These are phyloP conservation scores for Rutidosis leptorrhynchoides DNA, from an alignment of 129 eudicot genomes.

Conservation along the genomic window DNA sequence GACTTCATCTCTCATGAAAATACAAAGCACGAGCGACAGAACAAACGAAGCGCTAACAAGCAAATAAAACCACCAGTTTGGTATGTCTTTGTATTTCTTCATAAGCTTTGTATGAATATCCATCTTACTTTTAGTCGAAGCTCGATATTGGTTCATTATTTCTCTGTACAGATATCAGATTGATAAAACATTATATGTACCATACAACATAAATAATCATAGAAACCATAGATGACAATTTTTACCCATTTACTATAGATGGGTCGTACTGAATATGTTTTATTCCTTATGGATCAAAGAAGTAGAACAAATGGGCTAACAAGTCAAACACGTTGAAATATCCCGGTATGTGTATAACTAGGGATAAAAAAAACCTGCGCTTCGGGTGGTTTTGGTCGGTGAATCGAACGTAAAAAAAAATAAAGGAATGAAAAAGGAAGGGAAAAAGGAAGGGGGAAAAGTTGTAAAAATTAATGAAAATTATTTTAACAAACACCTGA, in stretches of 20 bases:
- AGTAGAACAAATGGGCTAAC: neutral
- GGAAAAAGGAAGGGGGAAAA: too few relatives aligned
- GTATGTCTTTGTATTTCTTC: constrained; percentile 54
- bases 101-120: constrained; percentile 62
- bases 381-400: too few relatives aligned
- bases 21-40: constrained; percentile 41
- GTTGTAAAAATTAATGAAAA: too few relatives aligned
- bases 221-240: neutral
- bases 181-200: neutral
- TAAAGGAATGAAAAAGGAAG: too few relatives aligned
- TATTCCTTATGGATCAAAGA: neutral
- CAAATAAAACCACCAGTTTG: constrained; percentile 58
- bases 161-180: constrained; percentile 30
- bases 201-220: neutral
- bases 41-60: constrained; percentile 28
- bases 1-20: constrained; percentile 43
- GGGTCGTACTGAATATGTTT: neutral
- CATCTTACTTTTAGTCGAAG: constrained; percentile 33
- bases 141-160: constrained; percentile 35
- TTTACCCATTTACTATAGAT: neutral
- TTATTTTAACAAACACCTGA: too few relatives aligned
- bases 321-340: neutral
- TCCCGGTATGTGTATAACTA: too few relatives aligned
- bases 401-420: too few relatives aligned
- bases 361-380: too few relatives aligned